Conservation (phyloP, 257 asterid genomes). For the Solanum sparsipilum region DNA sequence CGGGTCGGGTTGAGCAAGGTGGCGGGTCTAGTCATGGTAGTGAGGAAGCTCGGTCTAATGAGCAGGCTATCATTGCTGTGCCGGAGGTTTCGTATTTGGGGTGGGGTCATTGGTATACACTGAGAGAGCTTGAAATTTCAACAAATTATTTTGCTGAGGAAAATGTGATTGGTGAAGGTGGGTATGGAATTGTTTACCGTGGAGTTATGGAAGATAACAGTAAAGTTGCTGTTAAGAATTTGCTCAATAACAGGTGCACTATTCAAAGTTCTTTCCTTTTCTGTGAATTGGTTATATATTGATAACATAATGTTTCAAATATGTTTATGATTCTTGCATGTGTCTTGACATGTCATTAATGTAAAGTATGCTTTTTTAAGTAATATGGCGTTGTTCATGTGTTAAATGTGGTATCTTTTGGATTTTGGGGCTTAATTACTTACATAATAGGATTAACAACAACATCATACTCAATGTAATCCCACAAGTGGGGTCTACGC, state of each 20-base stretch:
- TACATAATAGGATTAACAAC: neutral
- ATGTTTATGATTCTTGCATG: neutral
- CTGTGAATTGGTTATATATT: neutral
- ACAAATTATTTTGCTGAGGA: slow-evolving; percentile 65
- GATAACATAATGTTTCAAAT: neutral
- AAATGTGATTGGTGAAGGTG: slow-evolving; percentile 93
- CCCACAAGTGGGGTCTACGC: neutral
- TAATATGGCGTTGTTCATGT: neutral
- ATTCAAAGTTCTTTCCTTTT: neutral
- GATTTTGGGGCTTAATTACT: neutral
- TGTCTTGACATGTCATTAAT: neutral
- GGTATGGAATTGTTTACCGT: slow-evolving; percentile 80
- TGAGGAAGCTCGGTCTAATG: slow-evolving; percentile 36
- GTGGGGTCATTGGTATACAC: slow-evolving; percentile 95
- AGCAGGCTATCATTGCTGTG: slow-evolving; percentile 28
- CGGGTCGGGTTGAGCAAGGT: slow-evolving; percentile 30
- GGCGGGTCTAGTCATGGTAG: slow-evolving; percentile 45
- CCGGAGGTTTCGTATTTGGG: slow-evolving; percentile 95
- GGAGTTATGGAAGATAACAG: slow-evolving; percentile 54
- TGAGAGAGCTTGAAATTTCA: slow-evolving; percentile 70
- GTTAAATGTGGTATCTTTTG: neutral
- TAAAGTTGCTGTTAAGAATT: slow-evolving; percentile 69
- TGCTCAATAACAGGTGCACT: slow-evolving; percentile 77
- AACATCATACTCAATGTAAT: neutral
- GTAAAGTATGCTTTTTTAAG: neutral